A percentile compares a stretch with the other conserved stretches of the same genome.
phyloP scores from a whole-genome alignment of 139 green algal genomes.

The Chlamydomonas applanata region DNA sequence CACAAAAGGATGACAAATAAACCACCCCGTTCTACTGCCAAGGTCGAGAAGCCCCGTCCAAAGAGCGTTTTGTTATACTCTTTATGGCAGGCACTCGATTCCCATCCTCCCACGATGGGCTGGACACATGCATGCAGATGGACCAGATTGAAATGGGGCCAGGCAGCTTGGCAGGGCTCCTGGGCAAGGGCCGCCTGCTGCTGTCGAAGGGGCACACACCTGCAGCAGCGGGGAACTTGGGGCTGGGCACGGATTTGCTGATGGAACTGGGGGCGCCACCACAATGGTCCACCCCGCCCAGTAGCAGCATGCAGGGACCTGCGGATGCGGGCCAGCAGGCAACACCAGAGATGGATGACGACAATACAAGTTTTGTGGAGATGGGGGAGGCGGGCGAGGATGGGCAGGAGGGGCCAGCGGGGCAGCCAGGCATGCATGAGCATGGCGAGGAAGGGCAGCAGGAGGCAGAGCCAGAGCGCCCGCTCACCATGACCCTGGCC shows the following conservation, averaged over 20 bases:
- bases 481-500: slow-evolving; percentile 17
- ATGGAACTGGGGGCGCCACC: neutral
- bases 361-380: neutral
- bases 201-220: neutral
- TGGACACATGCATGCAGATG: slow-evolving; percentile 5
- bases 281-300: neutral
- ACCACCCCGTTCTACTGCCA: too few species aligned
- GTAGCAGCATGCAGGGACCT: neutral
- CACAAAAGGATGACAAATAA: too few species aligned
- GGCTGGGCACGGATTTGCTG: neutral
- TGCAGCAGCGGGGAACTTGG: neutral
- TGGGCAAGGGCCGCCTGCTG: neutral
- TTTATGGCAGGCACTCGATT: neutral
- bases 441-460: slow-evolving; percentile 1
- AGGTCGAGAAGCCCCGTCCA: too few species aligned
- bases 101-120: neutral
- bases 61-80: too few species aligned
- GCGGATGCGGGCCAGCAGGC: neutral
- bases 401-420: neutral
- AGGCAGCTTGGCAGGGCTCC: neutral
- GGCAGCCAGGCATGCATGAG: too few species aligned
- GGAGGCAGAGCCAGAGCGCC: neutral
- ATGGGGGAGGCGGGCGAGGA: neutral
- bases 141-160: neutral
- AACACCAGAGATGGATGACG: neutral